Percentiles rank a stretch among this genome's conserved stretches.
These are phyloP conservation scores for Geosmithia morbida DNA, from an alignment of 2,329 filamentous ascomycete species.

Conservation along the genomic window DNA sequence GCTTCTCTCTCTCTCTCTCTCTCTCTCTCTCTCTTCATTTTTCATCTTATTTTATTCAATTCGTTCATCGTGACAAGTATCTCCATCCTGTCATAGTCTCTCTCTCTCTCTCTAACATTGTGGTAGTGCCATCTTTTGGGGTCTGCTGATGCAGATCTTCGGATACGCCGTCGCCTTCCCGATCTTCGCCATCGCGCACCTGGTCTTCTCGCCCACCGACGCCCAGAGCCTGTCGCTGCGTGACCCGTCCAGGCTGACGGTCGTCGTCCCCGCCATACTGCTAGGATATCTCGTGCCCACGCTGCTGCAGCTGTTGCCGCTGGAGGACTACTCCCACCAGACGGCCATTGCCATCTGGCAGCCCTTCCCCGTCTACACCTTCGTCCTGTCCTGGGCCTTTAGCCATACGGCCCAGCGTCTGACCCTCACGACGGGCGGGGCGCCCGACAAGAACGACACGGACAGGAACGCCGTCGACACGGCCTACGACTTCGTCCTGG, in stretches of 20 bases:
- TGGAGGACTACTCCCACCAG: slow-evolving; percentile 8
- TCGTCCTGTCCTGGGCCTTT: slow-evolving; percentile 5
- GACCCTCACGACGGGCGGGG: not conserved
- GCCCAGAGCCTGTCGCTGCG: slow-evolving; percentile 6
- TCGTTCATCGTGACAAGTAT: too few relatives aligned
- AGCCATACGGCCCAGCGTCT: slow-evolving; percentile 6
- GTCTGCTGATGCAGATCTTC: slow-evolving; percentile 7
- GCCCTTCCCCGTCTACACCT: slow-evolving; percentile 8
- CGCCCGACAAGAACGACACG: slow-evolving; percentile 4
- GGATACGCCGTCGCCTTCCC: slow-evolving; percentile 10
- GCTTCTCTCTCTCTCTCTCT: not conserved
- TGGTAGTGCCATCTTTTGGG: slow-evolving; percentile 10
- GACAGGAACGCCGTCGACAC: slow-evolving; percentile 8
- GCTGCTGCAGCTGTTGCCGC: slow-evolving; percentile 7
- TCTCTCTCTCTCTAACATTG: not conserved
- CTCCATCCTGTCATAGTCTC: too few relatives aligned
- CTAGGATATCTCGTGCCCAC: slow-evolving; percentile 9
- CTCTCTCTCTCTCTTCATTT: not conserved
- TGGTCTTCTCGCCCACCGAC: slow-evolving; percentile 3
- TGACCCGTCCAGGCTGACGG: slow-evolving; percentile 7
- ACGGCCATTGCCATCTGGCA: slow-evolving; percentile 9
- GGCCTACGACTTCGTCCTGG: slow-evolving; percentile 11
- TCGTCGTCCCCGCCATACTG: slow-evolving; percentile 6
- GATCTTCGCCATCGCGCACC: slow-evolving; percentile 7
- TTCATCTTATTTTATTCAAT: not conserved